Base-by-base conservation (phyloP, 2,329 filamentous ascomycete species). In the Penicillium sumatraense region DNA sequence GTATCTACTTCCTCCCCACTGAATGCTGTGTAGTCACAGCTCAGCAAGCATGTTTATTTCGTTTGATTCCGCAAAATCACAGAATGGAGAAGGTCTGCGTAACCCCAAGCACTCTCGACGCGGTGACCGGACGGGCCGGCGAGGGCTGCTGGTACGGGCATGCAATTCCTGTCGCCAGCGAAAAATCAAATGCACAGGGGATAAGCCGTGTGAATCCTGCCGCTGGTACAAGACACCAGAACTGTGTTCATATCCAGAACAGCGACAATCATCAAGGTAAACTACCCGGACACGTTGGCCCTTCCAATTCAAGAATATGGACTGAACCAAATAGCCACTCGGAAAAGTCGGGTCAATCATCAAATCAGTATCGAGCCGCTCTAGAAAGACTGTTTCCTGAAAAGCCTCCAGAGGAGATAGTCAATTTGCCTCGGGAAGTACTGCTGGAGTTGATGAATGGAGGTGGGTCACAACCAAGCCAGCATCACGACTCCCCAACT, bases 161-260 rank as follows among this genome's bases (percentile, higher is more conserved):
- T 91, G 88, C 69, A 85, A 87, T 45, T 87, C 89, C 65, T 91
- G 89, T 75, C 87, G 91, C 70, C 81, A 88, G 58, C 83, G 89
- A 57, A 93, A 92, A 74, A 92, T 92, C 42, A 86, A 89, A 59
- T 93, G 89, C 68, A 89, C 91, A 75, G 89, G 89, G 56, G 83
- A 86, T 59, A 86, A 90, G 68, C 89, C 89, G 4, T 93, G 89
- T 69, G 88, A 89, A 26, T 89, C 91, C 71, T 93, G 89, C 70
- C 83, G 89, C 51, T 91, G 89, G 69, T 91, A 90, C 69, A 85
- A 89, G 50, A 88, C 89, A 58, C 87, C 89, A 2, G 89, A 91
- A 71, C 80, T 85, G 50, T 93, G 89, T 70, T 86, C 85, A 64
- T 93, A 93, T 72, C 86, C 90, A 61, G 91, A 91, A 75, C 88